phyloP scores from a whole-genome alignment of 2,329 filamentous ascomycete genomes.

The Paecilomyces fulvus region DNA sequence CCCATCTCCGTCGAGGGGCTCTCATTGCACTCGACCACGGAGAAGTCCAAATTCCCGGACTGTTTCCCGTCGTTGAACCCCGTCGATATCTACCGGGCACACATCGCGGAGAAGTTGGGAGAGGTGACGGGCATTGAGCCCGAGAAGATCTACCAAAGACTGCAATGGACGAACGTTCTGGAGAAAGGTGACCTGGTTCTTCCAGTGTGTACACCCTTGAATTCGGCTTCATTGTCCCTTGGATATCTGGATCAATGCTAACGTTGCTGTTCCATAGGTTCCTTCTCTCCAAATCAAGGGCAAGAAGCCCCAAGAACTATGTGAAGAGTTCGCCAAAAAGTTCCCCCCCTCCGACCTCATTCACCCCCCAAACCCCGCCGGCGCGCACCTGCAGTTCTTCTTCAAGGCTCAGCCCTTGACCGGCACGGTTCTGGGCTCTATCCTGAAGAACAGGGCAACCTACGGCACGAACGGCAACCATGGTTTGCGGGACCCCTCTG shows the following conservation, averaged over 20 bases:
- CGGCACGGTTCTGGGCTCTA: constrained; percentile 50
- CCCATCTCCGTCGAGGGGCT: constrained; percentile 29
- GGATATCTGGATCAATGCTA: not conserved
- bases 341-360: constrained; percentile 53
- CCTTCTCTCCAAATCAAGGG: constrained; percentile 42
- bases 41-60: constrained; percentile 32
- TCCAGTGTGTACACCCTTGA: constrained; percentile 23
- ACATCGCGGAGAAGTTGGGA: constrained; percentile 36
- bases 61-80: constrained; percentile 39
- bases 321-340: constrained; percentile 47
- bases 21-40: constrained; percentile 30
- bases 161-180: constrained; percentile 38
- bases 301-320: constrained; percentile 51
- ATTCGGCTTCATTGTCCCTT: not conserved
- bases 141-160: constrained; percentile 29
- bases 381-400: constrained; percentile 57
- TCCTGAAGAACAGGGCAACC: constrained; percentile 46
- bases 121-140: constrained; percentile 30
- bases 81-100: constrained; percentile 38
- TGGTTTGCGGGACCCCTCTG: constrained; percentile 50
- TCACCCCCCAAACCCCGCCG: constrained; percentile 46
- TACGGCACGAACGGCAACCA: constrained; percentile 54
- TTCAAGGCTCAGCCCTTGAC: constrained; percentile 52
- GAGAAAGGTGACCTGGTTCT: constrained; percentile 41
- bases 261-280: constrained; percentile 17